Evolutionary conservation across 441 rosid species (phyloP).

Genomic region (Euphorbia celastroides): DNA sequence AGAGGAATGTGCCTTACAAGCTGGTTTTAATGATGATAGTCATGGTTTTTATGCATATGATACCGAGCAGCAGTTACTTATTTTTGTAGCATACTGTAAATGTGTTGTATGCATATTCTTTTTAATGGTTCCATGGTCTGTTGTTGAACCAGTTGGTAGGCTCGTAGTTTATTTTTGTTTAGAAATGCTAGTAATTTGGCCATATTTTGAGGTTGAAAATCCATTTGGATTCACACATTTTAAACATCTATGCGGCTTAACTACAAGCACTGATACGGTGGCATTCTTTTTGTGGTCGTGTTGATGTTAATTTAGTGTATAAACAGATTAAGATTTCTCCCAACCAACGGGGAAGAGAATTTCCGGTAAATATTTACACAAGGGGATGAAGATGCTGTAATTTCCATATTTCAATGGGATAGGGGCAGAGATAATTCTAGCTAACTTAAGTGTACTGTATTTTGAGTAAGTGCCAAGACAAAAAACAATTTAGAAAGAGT

Average conservation of each 20-base stretch:
- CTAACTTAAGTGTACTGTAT: too few relatives aligned
- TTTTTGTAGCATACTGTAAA: slow-evolving; percentile 34
- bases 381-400: too few relatives aligned
- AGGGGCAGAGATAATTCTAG: too few relatives aligned
- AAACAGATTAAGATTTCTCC: too few relatives aligned
- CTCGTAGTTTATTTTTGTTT: not conserved
- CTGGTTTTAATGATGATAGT: slow-evolving; percentile 9
- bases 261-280: not conserved
- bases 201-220: not conserved
- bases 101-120: not conserved
- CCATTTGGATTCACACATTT: not conserved
- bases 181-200: not conserved
- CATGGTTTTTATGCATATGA: slow-evolving; percentile 24
- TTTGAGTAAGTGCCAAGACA: too few relatives aligned
- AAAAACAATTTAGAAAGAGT: too few relatives aligned
- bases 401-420: too few relatives aligned
- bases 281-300: not conserved
- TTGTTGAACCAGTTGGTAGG: not conserved
- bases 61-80: slow-evolving; percentile 21
- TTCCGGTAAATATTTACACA: too few relatives aligned
- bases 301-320: too few relatives aligned
- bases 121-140: not conserved
- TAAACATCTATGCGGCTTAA: not conserved
- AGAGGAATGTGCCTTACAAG: not conserved
- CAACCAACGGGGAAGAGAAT: too few relatives aligned